Conservation (phyloP, 2,329 filamentous ascomycete species). For the Pleoardoris graminearum region DNA sequence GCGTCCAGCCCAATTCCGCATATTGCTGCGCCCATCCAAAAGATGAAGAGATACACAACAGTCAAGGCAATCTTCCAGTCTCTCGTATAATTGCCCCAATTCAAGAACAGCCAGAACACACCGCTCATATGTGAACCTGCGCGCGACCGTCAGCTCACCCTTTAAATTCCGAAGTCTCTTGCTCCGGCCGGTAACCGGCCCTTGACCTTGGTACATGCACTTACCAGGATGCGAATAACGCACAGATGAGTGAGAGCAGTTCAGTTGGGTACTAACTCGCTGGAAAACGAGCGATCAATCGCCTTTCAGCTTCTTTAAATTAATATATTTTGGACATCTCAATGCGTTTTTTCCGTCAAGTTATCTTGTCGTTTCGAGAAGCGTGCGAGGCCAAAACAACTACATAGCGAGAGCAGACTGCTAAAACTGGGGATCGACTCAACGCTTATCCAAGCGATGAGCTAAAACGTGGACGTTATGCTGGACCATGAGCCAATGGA, state of each 20-base stretch:
- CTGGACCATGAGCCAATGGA: slow-evolving; percentile 58
- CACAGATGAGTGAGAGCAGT: slow-evolving; percentile 62
- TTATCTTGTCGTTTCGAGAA: too few relatives aligned
- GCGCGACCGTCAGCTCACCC: neutral
- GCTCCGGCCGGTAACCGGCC: neutral
- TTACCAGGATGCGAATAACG: slow-evolving; percentile 63
- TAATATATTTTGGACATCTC: too few relatives aligned
- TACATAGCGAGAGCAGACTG: slow-evolving; percentile 63
- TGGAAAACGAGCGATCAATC: too few relatives aligned
- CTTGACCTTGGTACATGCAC: neutral
- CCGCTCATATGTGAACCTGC: slow-evolving; percentile 59
- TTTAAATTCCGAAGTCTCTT: neutral
- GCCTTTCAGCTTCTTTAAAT: too few relatives aligned
- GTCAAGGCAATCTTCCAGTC: slow-evolving; percentile 48
- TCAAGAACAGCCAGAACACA: slow-evolving; percentile 53
- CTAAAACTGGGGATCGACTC: slow-evolving; percentile 70
- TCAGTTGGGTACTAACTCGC: too few relatives aligned
- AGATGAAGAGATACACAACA: slow-evolving; percentile 48
- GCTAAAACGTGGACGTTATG: slow-evolving; percentile 61
- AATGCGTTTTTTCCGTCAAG: too few relatives aligned
- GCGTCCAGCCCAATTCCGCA: slow-evolving; percentile 30
- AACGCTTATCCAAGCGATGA: slow-evolving; percentile 68
- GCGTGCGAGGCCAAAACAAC: too few relatives aligned
- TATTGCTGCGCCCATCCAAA: slow-evolving; percentile 33
- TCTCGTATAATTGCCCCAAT: slow-evolving; percentile 47